A percentile compares a stretch with the other conserved stretches of the same genome.
Conservation (phyloP, 179 eudicot genomes). For the Silene vulgaris region DNA sequence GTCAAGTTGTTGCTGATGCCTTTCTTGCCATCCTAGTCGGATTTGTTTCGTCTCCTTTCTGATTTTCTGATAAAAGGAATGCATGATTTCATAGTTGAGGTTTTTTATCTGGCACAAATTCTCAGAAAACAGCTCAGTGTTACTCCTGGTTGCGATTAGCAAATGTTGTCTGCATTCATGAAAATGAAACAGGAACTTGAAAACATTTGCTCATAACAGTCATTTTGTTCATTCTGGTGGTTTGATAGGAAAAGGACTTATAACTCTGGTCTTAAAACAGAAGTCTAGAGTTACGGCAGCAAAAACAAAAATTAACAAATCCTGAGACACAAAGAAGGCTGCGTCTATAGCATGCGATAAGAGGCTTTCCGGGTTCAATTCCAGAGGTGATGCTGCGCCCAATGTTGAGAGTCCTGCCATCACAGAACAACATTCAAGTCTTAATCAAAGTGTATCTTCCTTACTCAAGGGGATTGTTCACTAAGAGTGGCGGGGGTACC, state of each 20-base stretch:
- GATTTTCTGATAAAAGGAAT: not conserved
- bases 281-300: conserved; percentile 85
- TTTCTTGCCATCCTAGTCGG: not conserved
- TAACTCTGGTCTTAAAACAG: conserved; percentile 70
- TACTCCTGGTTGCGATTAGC: conserved; percentile 3
- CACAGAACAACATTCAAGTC: not conserved
- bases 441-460: not conserved
- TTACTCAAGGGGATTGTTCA: not conserved
- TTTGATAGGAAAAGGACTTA: conserved; percentile 76
- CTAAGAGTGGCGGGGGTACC: conserved; percentile 37
- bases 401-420: conserved; percentile 68
- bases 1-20: conserved; percentile 7
- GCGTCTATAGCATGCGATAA: conserved; percentile 57
- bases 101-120: not conserved
- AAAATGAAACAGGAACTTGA: not conserved
- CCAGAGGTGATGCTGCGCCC: conserved; percentile 65
- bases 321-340: conserved; percentile 57
- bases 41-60: conserved; percentile 1
- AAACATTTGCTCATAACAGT: not conserved
- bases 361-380: conserved; percentile 52
- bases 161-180: not conserved
- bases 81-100: not conserved
- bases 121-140: not conserved
- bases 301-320: conserved; percentile 65
- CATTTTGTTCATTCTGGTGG: conserved; percentile 19